These are phyloP conservation scores for Termitomyces sp. DNA, from an alignment of 768 basidiomycete genomes.

Conservation along the genomic window DNA sequence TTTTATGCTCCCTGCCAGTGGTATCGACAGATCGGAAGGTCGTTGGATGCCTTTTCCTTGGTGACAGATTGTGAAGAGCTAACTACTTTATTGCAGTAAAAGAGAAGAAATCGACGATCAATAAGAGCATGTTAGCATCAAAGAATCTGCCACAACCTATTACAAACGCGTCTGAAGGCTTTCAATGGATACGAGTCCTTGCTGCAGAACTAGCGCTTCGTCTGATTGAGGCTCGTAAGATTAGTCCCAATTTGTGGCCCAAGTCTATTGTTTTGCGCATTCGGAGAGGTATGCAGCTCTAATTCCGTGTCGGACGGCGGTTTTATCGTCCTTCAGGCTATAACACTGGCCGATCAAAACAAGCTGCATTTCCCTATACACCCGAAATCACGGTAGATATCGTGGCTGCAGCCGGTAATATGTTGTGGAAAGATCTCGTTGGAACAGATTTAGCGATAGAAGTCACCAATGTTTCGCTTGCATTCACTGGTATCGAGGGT, in stretches of 20 bases:
- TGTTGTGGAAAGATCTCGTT: constrained; percentile 85
- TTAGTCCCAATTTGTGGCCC: constrained; percentile 79
- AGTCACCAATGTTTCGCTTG: constrained; percentile 66
- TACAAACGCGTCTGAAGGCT: constrained; percentile 66
- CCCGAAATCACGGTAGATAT: constrained; percentile 68
- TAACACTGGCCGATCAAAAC: constrained; percentile 68
- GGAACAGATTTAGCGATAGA: constrained; percentile 52
- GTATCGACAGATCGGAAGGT: constrained; percentile 90
- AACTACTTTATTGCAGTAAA: constrained; percentile 53
- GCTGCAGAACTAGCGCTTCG: constrained; percentile 87
- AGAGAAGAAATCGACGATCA: constrained; percentile 73
- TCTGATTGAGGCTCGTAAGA: constrained; percentile 74
- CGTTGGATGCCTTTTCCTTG: constrained; percentile 3
- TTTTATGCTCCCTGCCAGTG: constrained; percentile 34
- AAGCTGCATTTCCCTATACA: constrained; percentile 83
- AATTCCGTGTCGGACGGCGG: background rate
- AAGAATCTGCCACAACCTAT: constrained; percentile 87
- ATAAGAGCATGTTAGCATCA: constrained; percentile 94
- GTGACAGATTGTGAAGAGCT: background rate
- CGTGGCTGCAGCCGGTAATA: constrained; percentile 71
- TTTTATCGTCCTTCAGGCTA: constrained; percentile 41
- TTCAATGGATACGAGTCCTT: constrained; percentile 88
- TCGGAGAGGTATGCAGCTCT: constrained; percentile 51
- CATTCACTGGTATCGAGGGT: constrained; percentile 73
- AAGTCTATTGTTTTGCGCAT: constrained; percentile 82